Conservation (phyloP, 176 grass and related monocot species). For the Urochloa ruziziensis region DNA sequence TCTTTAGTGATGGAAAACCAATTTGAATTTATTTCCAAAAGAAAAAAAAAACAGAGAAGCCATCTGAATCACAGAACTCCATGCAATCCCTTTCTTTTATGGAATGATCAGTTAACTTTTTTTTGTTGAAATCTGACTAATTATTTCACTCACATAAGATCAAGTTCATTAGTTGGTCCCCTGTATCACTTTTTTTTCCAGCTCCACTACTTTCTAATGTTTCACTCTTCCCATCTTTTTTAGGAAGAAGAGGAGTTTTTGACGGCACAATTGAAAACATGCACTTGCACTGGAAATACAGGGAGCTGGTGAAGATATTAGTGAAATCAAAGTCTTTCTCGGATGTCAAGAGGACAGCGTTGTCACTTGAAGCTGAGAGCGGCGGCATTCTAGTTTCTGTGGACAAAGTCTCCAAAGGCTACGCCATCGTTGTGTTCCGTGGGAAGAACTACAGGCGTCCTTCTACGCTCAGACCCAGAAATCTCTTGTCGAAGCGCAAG, state of each 20-base stretch:
- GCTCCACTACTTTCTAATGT: conserved; percentile 3
- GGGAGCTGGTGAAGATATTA: conserved; percentile 85
- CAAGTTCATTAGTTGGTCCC: background rate
- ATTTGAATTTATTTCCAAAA: too few relatives aligned
- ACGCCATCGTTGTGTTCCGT: conserved; percentile 76
- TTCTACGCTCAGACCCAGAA: conserved; percentile 59
- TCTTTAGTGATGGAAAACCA: background rate
- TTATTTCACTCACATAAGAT: background rate
- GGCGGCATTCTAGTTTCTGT: conserved; percentile 81
- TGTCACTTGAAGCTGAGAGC: conserved; percentile 92
- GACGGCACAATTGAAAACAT: conserved; percentile 94
- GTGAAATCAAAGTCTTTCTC: conserved; percentile 72
- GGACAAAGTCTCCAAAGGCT: conserved; percentile 94
- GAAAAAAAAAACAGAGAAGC: too few relatives aligned
- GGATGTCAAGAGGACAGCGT: conserved; percentile 66
- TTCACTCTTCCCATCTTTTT: background rate
- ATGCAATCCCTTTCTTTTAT: background rate
- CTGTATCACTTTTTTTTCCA: background rate
- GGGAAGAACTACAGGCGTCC: conserved; percentile 75
- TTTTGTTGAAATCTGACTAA: conserved; percentile 15
- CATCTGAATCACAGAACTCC: background rate
- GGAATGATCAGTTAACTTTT: background rate
- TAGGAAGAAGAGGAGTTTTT: conserved; percentile 96
- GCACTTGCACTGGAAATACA: conserved; percentile 99
- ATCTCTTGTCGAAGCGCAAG: conserved; percentile 85